Evolutionary conservation across 352 stramenopile genomes (phyloP).

Genomic region (Pythium rhizo-oryzae): DNA sequence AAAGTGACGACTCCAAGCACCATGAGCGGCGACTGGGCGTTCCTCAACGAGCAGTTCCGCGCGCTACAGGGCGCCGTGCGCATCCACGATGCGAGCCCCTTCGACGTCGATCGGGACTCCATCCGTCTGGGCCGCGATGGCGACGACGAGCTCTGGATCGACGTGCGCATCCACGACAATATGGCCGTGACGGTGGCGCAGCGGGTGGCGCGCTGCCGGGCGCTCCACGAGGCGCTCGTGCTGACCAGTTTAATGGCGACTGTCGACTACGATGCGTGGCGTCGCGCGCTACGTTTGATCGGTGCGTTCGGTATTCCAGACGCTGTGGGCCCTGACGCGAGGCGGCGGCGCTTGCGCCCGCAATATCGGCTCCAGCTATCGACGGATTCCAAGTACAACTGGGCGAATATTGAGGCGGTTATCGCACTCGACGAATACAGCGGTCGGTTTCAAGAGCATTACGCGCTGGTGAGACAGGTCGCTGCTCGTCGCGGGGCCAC

Average conservation of each 20-base stretch:
- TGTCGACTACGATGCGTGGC: conserved; percentile 5
- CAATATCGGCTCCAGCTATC: not conserved
- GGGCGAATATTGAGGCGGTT: not conserved
- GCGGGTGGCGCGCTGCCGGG: not conserved
- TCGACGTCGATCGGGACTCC: too few species aligned
- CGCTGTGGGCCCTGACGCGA: not conserved
- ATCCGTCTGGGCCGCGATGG: not conserved
- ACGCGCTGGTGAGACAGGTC: not conserved
- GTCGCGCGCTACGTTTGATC: not conserved
- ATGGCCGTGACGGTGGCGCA: not conserved
- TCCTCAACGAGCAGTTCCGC: not conserved
- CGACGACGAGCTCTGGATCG: conserved; percentile 4
- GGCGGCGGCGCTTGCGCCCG: not conserved
- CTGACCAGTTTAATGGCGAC: not conserved
- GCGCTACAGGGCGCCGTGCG: not conserved
- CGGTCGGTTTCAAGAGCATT: not conserved
- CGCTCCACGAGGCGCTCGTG: not conserved
- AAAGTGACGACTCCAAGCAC: too few species aligned
- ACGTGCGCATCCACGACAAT: not conserved
- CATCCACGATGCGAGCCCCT: not conserved
- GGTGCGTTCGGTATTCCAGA: not conserved
- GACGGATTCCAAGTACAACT: not conserved
- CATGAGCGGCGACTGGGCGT: not conserved
- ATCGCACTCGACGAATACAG: not conserved
- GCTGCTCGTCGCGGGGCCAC: not conserved